Base-by-base conservation (phyloP, 306 rosid genomes). In the Vachellia pachyceras region DNA sequence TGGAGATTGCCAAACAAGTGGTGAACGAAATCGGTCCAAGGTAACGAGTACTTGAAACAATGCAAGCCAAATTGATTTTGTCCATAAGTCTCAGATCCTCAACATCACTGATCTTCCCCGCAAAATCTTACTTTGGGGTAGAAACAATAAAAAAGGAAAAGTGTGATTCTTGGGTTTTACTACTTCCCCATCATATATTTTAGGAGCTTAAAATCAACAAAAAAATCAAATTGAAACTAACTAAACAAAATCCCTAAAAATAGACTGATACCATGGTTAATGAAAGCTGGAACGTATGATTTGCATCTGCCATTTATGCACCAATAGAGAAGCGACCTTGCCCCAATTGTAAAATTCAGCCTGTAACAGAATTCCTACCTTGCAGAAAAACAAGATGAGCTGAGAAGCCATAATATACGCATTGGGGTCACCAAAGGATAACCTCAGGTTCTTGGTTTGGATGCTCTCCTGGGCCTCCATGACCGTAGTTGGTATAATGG, bases 371-470 rank as follows among this genome's bases (percentile, higher is more conserved):
- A 22, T 5, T 6, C 9, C 37, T 13, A 40, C 66, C 50, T 33
- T 10, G 23, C 41, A 5, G 35, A 23, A 14, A n/a, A 68, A 17
- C 12, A 7, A 22, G 33, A 7, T 11, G 6, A 58, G 65, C 41
- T 47, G 6, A 47, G 1, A 77, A 60, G 37, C 46, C 45, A 70
- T 68, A 82, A 23, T 60, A 82, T 77, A 60, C 69, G 85, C 85
- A 82, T 76, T 82, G 81, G 81, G 80, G 81, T 58, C 85, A 69
- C n/a, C 77, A 55, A 61, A 67, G 80, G 69, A 35, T 4, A 50
- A 35, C 77, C 61, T 46, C 6, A 18, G 23, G 18, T 35, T 72
- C 37, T n/a, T 15, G 18, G 52, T 35, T 75, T 77, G 11, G 22
- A 7, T n/a, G 5, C 22, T 41, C 12, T 69, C 33, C 13, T 0